Percentiles rank a stretch among this genome's conserved stretches.
Conservation (phyloP, 352 stramenopile genomes). For the Globisporangium solare region DNA sequence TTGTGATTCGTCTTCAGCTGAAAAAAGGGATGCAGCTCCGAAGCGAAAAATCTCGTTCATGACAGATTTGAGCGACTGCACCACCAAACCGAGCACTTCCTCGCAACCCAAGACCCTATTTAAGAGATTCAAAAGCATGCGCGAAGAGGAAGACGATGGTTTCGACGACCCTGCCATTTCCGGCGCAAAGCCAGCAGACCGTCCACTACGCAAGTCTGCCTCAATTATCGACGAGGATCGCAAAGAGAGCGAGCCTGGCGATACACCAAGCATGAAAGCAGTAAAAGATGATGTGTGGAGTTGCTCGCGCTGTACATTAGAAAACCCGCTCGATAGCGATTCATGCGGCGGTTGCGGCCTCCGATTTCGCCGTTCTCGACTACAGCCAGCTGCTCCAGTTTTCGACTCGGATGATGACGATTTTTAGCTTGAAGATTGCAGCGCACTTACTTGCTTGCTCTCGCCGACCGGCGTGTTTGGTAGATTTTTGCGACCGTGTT, state of each 20-base stretch:
- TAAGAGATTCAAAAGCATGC: slow-evolving; percentile 24
- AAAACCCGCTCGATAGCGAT: slow-evolving; percentile 52
- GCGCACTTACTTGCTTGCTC: background rate
- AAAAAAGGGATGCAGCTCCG: background rate
- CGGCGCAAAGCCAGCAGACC: background rate
- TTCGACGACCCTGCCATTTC: slow-evolving; percentile 10
- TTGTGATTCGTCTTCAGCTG: background rate
- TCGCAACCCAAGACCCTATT: slow-evolving; percentile 16
- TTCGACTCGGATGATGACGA: slow-evolving; percentile 50
- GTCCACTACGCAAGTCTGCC: background rate
- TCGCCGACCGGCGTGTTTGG: slow-evolving; percentile 8
- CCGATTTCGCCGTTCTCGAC: slow-evolving; percentile 55
- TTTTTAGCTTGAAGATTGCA: slow-evolving; percentile 23
- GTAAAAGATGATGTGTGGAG: slow-evolving; percentile 37
- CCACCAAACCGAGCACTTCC: background rate
- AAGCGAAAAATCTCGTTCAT: slow-evolving; percentile 17
- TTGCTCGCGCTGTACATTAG: slow-evolving; percentile 74
- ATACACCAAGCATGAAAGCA: slow-evolving; percentile 13
- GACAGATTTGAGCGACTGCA: background rate
- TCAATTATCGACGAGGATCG: slow-evolving; percentile 35
- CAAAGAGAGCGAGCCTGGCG: slow-evolving; percentile 35
- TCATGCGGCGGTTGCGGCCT: slow-evolving; percentile 66
- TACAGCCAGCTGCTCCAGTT: slow-evolving; percentile 25
- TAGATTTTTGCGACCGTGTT: slow-evolving; percentile 13
- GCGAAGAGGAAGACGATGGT: slow-evolving; percentile 20